Percentiles rank a stretch among this genome's conserved stretches.
phyloP scores from a whole-genome alignment of 768 basidiomycete genomes.

The Chalciporus sphaerocephalus region DNA sequence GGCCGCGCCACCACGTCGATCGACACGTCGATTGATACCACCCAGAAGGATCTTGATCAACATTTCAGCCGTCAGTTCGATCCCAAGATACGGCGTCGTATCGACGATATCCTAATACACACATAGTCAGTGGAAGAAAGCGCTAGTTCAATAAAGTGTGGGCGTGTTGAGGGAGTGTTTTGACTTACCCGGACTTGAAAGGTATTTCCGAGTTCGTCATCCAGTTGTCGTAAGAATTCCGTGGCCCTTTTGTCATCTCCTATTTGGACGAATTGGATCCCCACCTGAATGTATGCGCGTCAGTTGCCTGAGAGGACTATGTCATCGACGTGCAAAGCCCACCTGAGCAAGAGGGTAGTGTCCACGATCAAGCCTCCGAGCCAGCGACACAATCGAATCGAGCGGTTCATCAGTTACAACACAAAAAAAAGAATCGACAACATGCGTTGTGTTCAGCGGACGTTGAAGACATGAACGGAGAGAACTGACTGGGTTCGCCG shows the following conservation, averaged over 20 bases:
- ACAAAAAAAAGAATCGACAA: neutral
- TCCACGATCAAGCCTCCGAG: constrained; percentile 47
- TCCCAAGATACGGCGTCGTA: constrained; percentile 51
- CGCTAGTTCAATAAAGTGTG: too few species aligned
- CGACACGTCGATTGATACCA: constrained; percentile 57
- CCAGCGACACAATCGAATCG: constrained; percentile 43
- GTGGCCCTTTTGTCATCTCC: constrained; percentile 43
- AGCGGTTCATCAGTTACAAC: constrained; percentile 48
- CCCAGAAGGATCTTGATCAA: constrained; percentile 63
- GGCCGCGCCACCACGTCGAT: constrained; percentile 29
- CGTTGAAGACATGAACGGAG: neutral
- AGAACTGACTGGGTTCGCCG: constrained; percentile 50
- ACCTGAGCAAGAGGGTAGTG: constrained; percentile 54
- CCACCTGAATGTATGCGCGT: constrained; percentile 35
- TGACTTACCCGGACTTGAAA: constrained; percentile 43
- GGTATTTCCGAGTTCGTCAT: constrained; percentile 46
- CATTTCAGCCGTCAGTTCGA: constrained; percentile 41
- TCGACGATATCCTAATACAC: constrained; percentile 61
- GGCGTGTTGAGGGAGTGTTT: too few species aligned
- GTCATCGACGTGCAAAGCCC: neutral
- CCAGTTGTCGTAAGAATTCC: constrained; percentile 48
- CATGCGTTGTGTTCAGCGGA: neutral
- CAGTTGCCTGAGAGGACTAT: neutral
- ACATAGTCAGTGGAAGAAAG: neutral
- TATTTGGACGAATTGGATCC: constrained; percentile 72